phyloP scores from a whole-genome alignment of 225 moss, liverwort and hornwort species.

The Sphagnum tenellum region DNA sequence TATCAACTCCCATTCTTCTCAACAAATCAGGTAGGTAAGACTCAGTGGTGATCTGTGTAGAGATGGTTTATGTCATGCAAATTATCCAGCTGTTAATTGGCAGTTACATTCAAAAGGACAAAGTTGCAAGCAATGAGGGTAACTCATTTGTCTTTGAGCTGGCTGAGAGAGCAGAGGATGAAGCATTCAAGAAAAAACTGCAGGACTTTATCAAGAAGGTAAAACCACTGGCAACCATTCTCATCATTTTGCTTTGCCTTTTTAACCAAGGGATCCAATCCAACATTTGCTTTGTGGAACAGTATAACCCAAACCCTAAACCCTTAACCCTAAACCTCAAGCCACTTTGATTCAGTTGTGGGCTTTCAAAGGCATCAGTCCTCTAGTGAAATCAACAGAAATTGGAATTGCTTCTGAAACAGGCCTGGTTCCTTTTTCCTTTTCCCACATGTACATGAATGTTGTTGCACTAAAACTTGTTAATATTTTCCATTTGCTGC shows the following conservation, averaged over 20 bases:
- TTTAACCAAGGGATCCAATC: background rate
- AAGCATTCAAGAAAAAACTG: conserved; percentile 33
- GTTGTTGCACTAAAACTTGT: background rate
- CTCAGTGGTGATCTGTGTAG: too few relatives aligned
- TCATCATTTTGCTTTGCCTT: background rate
- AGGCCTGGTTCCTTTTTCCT: too few relatives aligned
- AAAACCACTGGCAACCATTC: background rate
- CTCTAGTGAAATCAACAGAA: too few relatives aligned
- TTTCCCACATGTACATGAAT: background rate
- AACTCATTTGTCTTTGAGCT: conserved; percentile 66
- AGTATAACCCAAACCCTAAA: background rate
- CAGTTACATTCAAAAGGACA: conserved; percentile 88
- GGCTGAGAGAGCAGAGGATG: conserved; percentile 76
- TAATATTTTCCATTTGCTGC: background rate
- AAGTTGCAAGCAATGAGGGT: conserved; percentile 57
- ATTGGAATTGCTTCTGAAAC: too few relatives aligned
- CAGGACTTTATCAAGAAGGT: conserved; percentile 57
- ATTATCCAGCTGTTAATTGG: background rate
- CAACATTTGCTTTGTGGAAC: background rate
- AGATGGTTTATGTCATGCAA: too few relatives aligned
- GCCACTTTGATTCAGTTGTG: too few relatives aligned
- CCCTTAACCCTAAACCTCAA: background rate
- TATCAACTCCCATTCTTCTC: background rate
- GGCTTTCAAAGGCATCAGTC: too few relatives aligned
- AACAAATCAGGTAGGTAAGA: too few relatives aligned